Percentiles rank a stretch among this genome's conserved stretches.
phyloP scores from a whole-genome alignment of 225 moss, liverwort and hornwort species.

The Bryum argenteum region DNA sequence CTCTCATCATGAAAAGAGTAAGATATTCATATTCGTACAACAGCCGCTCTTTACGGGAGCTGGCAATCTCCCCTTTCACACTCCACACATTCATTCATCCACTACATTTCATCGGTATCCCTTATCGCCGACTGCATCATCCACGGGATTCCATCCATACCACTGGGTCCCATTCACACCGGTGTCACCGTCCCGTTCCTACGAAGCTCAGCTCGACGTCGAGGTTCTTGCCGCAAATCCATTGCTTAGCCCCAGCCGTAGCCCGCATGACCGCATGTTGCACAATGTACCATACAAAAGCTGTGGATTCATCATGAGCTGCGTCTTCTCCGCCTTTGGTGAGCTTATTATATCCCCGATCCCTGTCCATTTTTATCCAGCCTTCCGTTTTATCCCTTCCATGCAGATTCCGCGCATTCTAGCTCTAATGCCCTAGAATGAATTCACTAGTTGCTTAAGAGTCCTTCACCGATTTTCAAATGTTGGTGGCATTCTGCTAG shows the following conservation, averaged over 20 bases:
- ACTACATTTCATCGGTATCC: not conserved
- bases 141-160: not conserved
- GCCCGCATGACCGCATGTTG: slow-evolving; percentile 20
- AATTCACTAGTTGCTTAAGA: not conserved
- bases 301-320: not conserved
- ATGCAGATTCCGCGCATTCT: not conserved
- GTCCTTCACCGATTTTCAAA: not conserved
- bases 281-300: not conserved
- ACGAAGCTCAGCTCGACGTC: not conserved
- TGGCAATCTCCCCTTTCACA: not conserved
- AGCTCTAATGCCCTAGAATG: not conserved
- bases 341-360: not conserved
- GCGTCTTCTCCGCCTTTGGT: not conserved
- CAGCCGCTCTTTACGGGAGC: not conserved
- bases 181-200: not conserved
- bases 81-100: too few species aligned
- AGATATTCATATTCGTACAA: slow-evolving; percentile 1
- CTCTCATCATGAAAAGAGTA: slow-evolving; percentile 13
- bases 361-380: not conserved
- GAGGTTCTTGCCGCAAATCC: not conserved
- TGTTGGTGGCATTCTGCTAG: not conserved
- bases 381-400: not conserved
- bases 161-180: not conserved
- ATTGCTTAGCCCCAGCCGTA: too few species aligned
- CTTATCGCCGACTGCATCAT: not conserved